These are phyloP conservation scores for Mrakia blollopis DNA, from an alignment of 768 basidiomycete genomes.

Conservation along the genomic window DNA sequence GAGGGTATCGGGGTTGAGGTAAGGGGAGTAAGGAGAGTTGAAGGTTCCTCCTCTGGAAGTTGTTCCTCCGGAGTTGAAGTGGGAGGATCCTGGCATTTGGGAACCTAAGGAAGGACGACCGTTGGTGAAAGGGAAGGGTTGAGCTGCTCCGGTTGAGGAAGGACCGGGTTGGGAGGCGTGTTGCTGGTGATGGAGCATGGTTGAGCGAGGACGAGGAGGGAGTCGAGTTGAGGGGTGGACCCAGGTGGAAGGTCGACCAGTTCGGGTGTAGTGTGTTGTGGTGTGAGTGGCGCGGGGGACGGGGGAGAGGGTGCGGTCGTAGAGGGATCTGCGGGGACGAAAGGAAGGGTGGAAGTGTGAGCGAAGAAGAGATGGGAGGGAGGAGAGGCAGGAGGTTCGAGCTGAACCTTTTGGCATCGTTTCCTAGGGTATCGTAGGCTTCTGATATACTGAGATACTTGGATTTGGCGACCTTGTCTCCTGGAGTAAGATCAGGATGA, in stretches of 20 bases:
- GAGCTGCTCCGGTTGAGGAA: background rate
- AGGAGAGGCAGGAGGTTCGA: background rate
- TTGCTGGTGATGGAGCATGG: background rate
- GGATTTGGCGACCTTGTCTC: constrained; percentile 23
- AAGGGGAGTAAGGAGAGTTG: background rate
- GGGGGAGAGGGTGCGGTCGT: constrained; percentile 21
- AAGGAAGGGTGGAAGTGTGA: background rate
- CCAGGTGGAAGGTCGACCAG: constrained; percentile 29
- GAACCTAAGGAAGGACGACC: background rate
- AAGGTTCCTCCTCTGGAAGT: background rate
- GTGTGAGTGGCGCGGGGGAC: background rate
- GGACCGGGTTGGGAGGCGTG: background rate
- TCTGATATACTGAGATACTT: constrained; percentile 28
- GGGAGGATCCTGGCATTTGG: background rate
- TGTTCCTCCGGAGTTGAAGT: too few species aligned
- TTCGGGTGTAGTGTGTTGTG: constrained; percentile 18
- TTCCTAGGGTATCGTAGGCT: constrained; percentile 28
- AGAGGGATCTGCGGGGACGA: background rate
- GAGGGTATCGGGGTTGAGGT: constrained; percentile 1
- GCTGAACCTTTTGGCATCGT: constrained; percentile 19
- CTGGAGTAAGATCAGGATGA: constrained; percentile 24
- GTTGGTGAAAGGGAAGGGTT: background rate
- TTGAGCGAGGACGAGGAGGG: constrained; percentile 22
- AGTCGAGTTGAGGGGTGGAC: constrained; percentile 27
- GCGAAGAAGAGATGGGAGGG: background rate